Base-by-base conservation (phyloP, 371 early-diverging fungal species). In the Mycotypha africana region DNA sequence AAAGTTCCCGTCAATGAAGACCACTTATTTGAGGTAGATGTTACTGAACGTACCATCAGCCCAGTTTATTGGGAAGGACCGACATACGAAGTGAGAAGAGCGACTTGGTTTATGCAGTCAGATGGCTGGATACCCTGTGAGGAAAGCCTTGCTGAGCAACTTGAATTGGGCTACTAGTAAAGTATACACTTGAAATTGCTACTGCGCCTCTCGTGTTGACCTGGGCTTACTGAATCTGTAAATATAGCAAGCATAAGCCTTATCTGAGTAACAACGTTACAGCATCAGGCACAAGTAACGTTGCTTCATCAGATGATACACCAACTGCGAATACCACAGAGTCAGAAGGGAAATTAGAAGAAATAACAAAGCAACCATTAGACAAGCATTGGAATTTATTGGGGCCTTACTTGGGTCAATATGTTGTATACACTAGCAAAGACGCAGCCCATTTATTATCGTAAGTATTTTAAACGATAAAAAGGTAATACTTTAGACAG, bases 11-110 rank as follows among this genome's bases (percentile, higher is more conserved):
- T 77, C n/a, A 81, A 78, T 46, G 89, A 91, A 49, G 89, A 90
- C 52, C 67, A 83, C 42, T 67, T 92, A 38, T 88, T 80, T 61
- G 86, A 90, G 55, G 89, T 86, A 19, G 79, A 88, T 56, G 80
- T 90, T 15, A 62, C 73, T 15, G 78, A 81, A 43, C 69, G 78
- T 54, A 85, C 79, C 38, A 75, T 86, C 28, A 76, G 69, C 42
- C 88, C 89, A 14, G 79, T 92, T 14, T 92, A 88, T 48, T 91
- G 93, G 93, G 69, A 78, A 31, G 93, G 93, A 0, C 80, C 88
- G 2, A 75, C 73, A 7, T 89, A 80, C 56, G 91, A 91, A 38
- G 82, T 91, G 17, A 74, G 88, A 39, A 73, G 93, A 31, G 88
- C 88, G 4, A 80, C 83, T 0, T 92, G 92, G 92, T 92, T 91